Evolutionary conservation across 225 moss, liverwort and hornwort species (phyloP).

Genomic region (Pleurozium schreberi): DNA sequence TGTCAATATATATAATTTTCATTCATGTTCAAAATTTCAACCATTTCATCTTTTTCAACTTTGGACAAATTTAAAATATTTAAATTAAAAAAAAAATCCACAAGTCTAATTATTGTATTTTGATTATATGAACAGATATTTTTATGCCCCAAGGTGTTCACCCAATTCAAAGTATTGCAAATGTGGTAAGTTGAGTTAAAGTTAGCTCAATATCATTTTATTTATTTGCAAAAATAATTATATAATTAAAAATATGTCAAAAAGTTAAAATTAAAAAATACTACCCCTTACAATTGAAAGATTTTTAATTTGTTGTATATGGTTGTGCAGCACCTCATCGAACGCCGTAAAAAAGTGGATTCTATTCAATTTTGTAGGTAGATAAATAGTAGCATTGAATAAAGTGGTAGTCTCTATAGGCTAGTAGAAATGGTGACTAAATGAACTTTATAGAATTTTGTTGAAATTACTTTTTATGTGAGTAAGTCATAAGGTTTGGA

Average conservation of each 20-base stretch:
- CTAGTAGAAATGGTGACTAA: background rate
- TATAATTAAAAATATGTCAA: too few relatives aligned
- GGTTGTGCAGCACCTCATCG: background rate
- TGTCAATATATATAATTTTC: background rate
- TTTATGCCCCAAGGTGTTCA: conserved; percentile 3
- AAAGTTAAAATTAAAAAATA: too few relatives aligned
- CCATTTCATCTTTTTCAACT: background rate
- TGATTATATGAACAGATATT: background rate
- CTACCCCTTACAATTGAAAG: background rate
- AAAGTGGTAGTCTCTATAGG: background rate
- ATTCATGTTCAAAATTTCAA: background rate
- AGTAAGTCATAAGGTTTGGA: background rate
- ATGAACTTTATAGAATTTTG: background rate
- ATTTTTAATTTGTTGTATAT: background rate
- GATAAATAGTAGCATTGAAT: background rate
- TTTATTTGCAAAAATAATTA: background rate
- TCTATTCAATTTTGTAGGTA: conserved; percentile 8
- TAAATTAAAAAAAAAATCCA: background rate
- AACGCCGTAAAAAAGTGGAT: background rate
- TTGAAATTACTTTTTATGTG: background rate
- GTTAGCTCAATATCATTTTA: background rate
- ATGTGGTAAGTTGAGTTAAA: conserved; percentile 2
- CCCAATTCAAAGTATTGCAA: conserved; percentile 19
- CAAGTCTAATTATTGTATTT: background rate
- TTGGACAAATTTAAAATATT: too few relatives aligned